Evolutionary conservation across 1,284 basidiomycete species (phyloP), one percentile per base, ranked within the genome.

Genomic region (Cystobasidium slooffiae): DNA sequence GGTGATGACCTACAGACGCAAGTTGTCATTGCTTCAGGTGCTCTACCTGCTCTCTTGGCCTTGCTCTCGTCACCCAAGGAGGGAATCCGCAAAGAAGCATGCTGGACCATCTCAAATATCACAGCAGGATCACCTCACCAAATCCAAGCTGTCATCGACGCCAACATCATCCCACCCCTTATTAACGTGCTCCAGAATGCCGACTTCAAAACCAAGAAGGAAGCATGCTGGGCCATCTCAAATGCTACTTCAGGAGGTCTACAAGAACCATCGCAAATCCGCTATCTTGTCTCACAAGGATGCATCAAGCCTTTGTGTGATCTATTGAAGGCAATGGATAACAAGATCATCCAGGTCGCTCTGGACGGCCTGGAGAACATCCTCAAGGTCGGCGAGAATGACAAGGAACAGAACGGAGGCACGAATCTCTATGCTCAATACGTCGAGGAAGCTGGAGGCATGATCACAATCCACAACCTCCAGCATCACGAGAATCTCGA

Each of bases 41-140:
- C 96, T 24, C 90, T 99, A 43, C 90, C 93, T 8, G 96, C 96
- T 6, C 88, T 99, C 55, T 88, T 99, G 59, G 90, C 92, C 49
- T 86, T 99, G 18, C 86, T 99, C 72, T 94, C 92, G 0, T 97
- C 94, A 47, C 92, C 94, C 63, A 98, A 98, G 85, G 96, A 99
- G 80, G 96, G 95, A 72, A 95, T 95, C 78, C 84, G 87, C 78
- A 88, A 88, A 86, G 97, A 99, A 84, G 95, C 97, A 18, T 99
- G 97, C 86, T 99, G 97, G 97, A 99, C 97, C 51, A 99, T 99
- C 81, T 97, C 94, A 75, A 99, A 99, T 85, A 88, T 99, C 82
- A 99, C 97, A 63, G 97, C 97, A 51, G 97, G 97, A 72, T 95
- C 92, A 55, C 92, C 95, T 14, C 89, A 90, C 80, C 96, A 99